Base-by-base conservation (phyloP, 768 basidiomycete genomes). In the Floccularia luteovirens region DNA sequence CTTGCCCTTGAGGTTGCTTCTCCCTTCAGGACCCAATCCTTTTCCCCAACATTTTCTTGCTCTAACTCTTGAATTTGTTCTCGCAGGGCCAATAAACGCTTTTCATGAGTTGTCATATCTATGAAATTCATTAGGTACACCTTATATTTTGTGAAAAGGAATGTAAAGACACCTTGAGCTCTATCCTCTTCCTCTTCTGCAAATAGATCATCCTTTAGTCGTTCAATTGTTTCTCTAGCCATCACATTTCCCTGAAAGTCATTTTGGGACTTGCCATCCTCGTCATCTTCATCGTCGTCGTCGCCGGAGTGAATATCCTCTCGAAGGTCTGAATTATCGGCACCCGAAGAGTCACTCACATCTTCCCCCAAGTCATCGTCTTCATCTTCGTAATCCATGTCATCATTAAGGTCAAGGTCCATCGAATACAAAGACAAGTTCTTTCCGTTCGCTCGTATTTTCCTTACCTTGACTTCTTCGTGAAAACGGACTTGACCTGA, bases 11-110 rank as follows among this genome's bases (percentile, higher is more conserved):
- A 77, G 16, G 75, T 77, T 23, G 90, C 89, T 61, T 98, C 94
- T 35, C 96, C 93, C 69, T 88, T 76, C 21, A 96, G 70, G 4
- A 82, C 81, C 96, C 96, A 99, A 44, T 90, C 82, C 61, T 97
- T 97, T 37, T 77, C 71, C 1, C 78, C 81, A 38, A 94, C 76
- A 57, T 94, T 98, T 58, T 91, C 83, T 1, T 77, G 66, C 57
- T 98, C 96, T 24, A 98, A 67, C 14, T 75, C 61, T 5, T 77
- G 60, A 37, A 99, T 97, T 59, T 98, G 82, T 43, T 83, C 72
- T 21, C 70, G 73, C 13, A 98, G 64, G 1, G 74, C 74, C 3
- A 76, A 67, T 62, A 85, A 72, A n/a, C 88, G 79, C 49, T 74
- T 81, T 61, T 94, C 82, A 53, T 93, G 77, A 0, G 80, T 77